phyloP scores from a whole-genome alignment of 208 protist species.

The Tritrichomonas musculus region DNA sequence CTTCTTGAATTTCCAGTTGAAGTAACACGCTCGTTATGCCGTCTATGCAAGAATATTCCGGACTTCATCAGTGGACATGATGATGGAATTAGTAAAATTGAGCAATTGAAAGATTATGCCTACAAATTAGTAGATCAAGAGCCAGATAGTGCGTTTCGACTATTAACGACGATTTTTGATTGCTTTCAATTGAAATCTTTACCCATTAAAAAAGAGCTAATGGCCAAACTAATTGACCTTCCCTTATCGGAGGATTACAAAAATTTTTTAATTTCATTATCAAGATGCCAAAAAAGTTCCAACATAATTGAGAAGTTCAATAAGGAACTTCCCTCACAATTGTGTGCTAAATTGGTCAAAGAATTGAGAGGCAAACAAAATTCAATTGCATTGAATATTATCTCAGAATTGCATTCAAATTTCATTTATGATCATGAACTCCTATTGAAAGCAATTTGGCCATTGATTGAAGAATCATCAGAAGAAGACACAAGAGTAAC shows the following conservation, averaged over 20 bases:
- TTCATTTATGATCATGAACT: background rate
- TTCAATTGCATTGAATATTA: background rate
- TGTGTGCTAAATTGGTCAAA: background rate
- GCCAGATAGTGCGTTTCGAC: background rate
- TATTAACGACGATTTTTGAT: background rate
- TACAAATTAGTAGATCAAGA: background rate
- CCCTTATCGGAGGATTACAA: background rate
- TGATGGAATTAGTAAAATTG: background rate
- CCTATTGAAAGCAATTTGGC: background rate
- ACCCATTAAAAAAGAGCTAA: background rate
- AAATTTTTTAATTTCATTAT: background rate
- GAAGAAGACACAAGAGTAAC: background rate
- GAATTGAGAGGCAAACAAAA: background rate
- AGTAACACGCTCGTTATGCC: background rate
- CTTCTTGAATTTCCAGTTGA: background rate
- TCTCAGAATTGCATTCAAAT: background rate
- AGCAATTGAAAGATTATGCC: background rate
- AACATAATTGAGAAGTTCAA: too few species aligned
- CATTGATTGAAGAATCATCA: too few species aligned
- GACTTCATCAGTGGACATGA: too few species aligned
- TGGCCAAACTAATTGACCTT: background rate
- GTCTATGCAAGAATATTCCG: background rate
- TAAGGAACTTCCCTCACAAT: background rate
- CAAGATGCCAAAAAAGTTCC: background rate
- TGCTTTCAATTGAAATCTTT: background rate